Conservation (phyloP, 202 grass and related monocot genomes). For the Panicum hallii region DNA sequence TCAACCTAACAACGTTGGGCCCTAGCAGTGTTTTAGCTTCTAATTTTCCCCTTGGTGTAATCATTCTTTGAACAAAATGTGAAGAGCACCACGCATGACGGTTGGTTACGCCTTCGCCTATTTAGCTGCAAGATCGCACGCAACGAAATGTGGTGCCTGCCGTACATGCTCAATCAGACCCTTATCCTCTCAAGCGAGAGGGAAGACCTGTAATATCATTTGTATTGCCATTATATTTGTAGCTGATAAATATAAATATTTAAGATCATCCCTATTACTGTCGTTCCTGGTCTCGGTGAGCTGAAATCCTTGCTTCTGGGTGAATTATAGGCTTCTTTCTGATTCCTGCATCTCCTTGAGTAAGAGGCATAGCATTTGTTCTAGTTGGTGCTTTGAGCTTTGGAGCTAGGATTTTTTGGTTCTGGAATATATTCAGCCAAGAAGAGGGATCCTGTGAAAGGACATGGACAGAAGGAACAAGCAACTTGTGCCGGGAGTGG, state of each 20-base stretch:
- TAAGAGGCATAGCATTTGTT: neutral
- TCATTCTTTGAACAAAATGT: constrained; percentile 77
- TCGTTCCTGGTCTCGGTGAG: neutral
- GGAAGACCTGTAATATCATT: constrained; percentile 59
- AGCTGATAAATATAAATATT: constrained; percentile 48
- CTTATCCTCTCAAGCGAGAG: constrained; percentile 45
- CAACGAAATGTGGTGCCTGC: constrained; percentile 19
- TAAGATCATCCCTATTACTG: constrained; percentile 31
- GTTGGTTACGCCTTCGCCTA: constrained; percentile 14
- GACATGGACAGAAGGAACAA: constrained; percentile 63
- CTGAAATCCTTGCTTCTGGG: neutral
- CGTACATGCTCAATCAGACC: constrained; percentile 41
- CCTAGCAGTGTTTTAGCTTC: constrained; percentile 73
- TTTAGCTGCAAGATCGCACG: constrained; percentile 46
- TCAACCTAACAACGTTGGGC: constrained; percentile 87
- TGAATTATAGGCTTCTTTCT: constrained; percentile 4
- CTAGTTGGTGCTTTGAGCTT: neutral
- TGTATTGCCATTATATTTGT: constrained; percentile 59
- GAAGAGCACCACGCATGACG: constrained; percentile 9
- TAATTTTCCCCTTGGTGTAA: constrained; percentile 65
- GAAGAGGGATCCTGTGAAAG: constrained; percentile 13
- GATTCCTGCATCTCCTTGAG: neutral
- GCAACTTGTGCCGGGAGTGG: constrained; percentile 35
- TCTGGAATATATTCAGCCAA: constrained; percentile 16
- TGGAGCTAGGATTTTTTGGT: constrained; percentile 7